Evolutionary conservation across 2,329 filamentous ascomycete genomes (phyloP).

Genomic region (Eutypella sp.): DNA sequence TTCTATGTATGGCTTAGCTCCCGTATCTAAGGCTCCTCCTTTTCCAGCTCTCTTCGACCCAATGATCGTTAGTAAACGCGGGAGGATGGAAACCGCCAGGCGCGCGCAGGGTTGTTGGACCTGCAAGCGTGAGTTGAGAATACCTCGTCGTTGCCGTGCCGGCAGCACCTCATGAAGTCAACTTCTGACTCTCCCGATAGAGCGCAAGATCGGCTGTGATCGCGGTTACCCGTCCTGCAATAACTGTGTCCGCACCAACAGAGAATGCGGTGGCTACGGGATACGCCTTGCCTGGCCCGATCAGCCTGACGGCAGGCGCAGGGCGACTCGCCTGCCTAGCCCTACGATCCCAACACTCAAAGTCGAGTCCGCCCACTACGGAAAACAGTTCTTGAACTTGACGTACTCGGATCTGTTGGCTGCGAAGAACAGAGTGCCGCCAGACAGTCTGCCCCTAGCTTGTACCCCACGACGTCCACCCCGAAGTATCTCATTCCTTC

Average conservation of each 20-base stretch:
- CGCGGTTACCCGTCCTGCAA: conserved; percentile 36
- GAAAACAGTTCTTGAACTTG: conserved; percentile 34
- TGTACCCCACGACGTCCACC: conserved; percentile 21
- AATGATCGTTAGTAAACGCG: conserved; percentile 5
- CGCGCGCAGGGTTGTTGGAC: conserved; percentile 37
- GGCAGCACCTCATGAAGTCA: conserved; percentile 5
- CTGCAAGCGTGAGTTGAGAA: conserved; percentile 34
- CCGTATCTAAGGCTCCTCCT: conserved; percentile 14
- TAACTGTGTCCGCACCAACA: conserved; percentile 37
- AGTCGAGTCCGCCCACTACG: conserved; percentile 25
- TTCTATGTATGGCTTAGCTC: conserved; percentile 14
- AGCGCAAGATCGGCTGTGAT: conserved; percentile 44
- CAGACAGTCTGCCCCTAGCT: conserved; percentile 18
- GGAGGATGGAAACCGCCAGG: conserved; percentile 26
- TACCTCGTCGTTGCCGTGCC: no score
- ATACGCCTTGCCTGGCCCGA: conserved; percentile 44
- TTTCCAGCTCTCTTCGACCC: conserved; percentile 14
- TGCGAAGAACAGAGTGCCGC: conserved; percentile 24
- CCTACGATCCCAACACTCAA: conserved; percentile 24
- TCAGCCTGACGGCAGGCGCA: conserved; percentile 38
- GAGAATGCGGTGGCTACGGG: conserved; percentile 39
- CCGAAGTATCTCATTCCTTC: conserved; percentile 22
- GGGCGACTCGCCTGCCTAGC: conserved; percentile 24
- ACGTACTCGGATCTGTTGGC: conserved; percentile 32
- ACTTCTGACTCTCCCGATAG: conserved; percentile 23